Base-by-base conservation (phyloP, 208 protist genomes). In the Leishmania braziliensis region DNA sequence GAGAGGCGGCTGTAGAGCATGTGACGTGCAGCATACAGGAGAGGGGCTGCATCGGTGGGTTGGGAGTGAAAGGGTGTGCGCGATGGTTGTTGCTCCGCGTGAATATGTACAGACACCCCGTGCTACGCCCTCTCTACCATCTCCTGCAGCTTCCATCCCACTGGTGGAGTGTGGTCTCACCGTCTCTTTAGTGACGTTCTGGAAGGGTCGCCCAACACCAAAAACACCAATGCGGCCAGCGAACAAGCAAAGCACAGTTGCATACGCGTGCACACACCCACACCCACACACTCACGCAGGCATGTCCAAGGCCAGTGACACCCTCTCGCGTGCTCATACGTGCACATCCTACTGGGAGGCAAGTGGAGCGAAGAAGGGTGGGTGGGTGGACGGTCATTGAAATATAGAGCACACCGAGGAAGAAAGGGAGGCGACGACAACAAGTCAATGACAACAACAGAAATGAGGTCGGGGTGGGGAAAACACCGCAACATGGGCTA, bases 11-110 rank as follows among this genome's bases (percentile, higher is more conserved):
- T 63, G 58, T 29, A 68, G 39, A 71, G 58, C 10, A 66, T 39
- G 36, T 66, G 79, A 73, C 65, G 56, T 62, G 48, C 83, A 26
- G 46, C 48, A 48, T 53, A 29, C 53, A 62, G 6, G 12, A 36
- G 29, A 39, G 29, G 65, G 26, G 62, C 14, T 68, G 62, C 29
- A 39, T 39, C 62, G 14, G 62, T 29, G 62, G 5, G 29, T 33
- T 39, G 62, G 26, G 62, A 3, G 62, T 68, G 2, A 29, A 68
- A 29, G 29, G 62, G 62, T 14, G 29, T 20, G 29, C 29, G 14
- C 29, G 62, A 20, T 3, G 62, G 62, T 23, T 5, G 62, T 39
- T n/a, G 58, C 58, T n/a, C 26, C 58, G 58, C 58, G 58, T 63
- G 58, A 10, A 23, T 23, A 9, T 58, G 54, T 58, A 8, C 54